Evolutionary conservation across 2,329 filamentous ascomycete species (phyloP).

Genomic region (Atkinsonella texensis): DNA sequence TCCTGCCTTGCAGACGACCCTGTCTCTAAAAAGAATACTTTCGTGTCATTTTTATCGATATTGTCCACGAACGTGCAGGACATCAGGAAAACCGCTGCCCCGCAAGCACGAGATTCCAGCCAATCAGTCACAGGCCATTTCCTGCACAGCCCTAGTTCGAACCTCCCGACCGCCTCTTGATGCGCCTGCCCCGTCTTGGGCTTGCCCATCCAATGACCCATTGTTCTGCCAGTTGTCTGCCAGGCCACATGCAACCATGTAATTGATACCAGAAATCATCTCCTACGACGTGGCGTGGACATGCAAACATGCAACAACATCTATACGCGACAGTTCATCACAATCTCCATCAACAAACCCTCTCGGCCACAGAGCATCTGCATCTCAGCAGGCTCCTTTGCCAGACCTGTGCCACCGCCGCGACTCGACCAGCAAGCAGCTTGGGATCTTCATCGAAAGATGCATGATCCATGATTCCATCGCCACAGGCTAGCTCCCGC

Average conservation of each 20-base stretch:
- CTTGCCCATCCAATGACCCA: background rate
- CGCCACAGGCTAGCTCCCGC: conserved; percentile 2
- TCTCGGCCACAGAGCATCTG: background rate
- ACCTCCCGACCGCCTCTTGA: background rate
- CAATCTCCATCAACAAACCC: too few species aligned
- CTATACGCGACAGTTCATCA: too few species aligned
- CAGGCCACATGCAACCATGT: background rate
- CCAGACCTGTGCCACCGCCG: background rate
- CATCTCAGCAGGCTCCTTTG: background rate
- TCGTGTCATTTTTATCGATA: too few species aligned
- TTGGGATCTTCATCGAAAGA: background rate
- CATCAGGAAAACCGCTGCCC: background rate
- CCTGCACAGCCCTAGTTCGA: background rate
- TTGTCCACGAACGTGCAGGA: too few species aligned
- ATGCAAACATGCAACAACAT: background rate
- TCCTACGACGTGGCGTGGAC: background rate
- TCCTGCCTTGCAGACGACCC: too few species aligned
- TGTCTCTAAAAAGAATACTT: too few species aligned
- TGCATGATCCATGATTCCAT: background rate
- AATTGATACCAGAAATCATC: too few species aligned
- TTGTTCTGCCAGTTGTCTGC: background rate
- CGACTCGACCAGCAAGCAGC: background rate
- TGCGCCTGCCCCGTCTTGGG: background rate
- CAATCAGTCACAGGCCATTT: conserved; percentile 5
- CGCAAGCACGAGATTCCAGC: background rate